Evolutionary conservation across 139 green algal species (phyloP).

Genomic region (Chlorella sp.): DNA sequence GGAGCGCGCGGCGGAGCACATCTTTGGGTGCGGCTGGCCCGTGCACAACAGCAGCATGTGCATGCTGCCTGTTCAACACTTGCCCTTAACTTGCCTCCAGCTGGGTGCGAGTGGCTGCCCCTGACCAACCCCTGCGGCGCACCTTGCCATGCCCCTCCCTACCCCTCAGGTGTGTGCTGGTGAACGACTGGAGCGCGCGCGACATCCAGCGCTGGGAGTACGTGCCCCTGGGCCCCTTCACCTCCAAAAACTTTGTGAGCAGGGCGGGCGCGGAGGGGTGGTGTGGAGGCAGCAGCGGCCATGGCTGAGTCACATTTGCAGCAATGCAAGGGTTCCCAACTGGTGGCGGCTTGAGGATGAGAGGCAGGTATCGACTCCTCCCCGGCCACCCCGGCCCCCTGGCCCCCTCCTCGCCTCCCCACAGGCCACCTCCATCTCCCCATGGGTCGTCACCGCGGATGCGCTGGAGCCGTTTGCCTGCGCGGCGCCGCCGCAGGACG

Average conservation of each 20-base stretch:
- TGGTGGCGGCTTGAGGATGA: not conserved
- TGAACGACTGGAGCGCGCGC: constrained; percentile 97
- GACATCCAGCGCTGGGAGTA: constrained; percentile 97
- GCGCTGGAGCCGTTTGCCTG: constrained; percentile 86
- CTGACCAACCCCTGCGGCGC: no score
- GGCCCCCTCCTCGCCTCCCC: not conserved
- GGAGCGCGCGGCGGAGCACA: constrained; percentile 66
- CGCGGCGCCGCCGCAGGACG: constrained; percentile 63
- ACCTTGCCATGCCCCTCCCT: no score
- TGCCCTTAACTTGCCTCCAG: no score
- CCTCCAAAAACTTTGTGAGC: constrained; percentile 89
- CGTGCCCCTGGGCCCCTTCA: constrained; percentile 93
- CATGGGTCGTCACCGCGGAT: constrained; percentile 93
- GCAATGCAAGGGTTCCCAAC: not conserved
- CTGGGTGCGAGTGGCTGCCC: no score
- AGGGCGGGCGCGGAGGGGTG: no score
- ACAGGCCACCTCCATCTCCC: constrained; percentile 84
- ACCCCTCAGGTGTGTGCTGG: constrained; percentile 64
- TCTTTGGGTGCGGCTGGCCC: constrained; percentile 83
- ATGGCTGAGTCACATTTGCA: not conserved
- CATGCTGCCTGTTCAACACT: no score
- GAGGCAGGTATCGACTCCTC: not conserved
- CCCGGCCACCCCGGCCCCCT: no score
- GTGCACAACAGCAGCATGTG: no score
- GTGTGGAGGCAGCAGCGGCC: no score